phyloP scores from a whole-genome alignment of 768 basidiomycete genomes.

The Peribolospora kevripleyi region DNA sequence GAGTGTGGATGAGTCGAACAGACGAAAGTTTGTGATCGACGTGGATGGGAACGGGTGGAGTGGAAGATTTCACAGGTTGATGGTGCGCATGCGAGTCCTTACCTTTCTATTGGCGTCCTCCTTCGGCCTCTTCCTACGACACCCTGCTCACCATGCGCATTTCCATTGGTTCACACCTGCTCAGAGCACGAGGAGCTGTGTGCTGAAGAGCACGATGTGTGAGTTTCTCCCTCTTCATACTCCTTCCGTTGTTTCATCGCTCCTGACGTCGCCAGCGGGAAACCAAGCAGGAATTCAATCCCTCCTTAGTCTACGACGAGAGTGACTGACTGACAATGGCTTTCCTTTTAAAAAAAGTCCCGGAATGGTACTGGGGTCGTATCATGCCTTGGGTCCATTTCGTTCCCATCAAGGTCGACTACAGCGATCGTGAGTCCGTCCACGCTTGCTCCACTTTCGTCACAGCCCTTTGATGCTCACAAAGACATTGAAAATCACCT shows the following conservation, averaged over 20 bases:
- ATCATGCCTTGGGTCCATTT: constrained; percentile 55
- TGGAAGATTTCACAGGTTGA: constrained; percentile 36
- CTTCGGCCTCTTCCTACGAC: too few species aligned
- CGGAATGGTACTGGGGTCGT: constrained; percentile 78
- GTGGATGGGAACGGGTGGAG: constrained; percentile 91
- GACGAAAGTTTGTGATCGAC: constrained; percentile 85
- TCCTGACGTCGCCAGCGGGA: too few species aligned
- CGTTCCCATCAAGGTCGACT: constrained; percentile 12
- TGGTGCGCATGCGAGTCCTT: constrained; percentile 7
- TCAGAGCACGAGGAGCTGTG: constrained; percentile 24
- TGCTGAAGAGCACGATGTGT: constrained; percentile 54
- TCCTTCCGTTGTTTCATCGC: neutral
- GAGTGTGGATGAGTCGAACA: constrained; percentile 53
- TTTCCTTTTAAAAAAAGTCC: constrained; percentile 21
- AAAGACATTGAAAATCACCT: too few species aligned
- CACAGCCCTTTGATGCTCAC: neutral
- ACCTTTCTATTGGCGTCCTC: neutral
- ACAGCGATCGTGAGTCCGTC: constrained; percentile 5
- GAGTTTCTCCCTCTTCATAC: neutral
- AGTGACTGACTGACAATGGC: neutral
- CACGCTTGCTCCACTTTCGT: neutral
- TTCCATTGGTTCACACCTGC: too few species aligned
- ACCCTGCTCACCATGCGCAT: too few species aligned
- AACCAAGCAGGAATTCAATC: too few species aligned
- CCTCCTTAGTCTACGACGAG: neutral